These are phyloP conservation scores for Polygonum maritimum DNA, from an alignment of 148 eudicot genomes.

Conservation along the genomic window DNA sequence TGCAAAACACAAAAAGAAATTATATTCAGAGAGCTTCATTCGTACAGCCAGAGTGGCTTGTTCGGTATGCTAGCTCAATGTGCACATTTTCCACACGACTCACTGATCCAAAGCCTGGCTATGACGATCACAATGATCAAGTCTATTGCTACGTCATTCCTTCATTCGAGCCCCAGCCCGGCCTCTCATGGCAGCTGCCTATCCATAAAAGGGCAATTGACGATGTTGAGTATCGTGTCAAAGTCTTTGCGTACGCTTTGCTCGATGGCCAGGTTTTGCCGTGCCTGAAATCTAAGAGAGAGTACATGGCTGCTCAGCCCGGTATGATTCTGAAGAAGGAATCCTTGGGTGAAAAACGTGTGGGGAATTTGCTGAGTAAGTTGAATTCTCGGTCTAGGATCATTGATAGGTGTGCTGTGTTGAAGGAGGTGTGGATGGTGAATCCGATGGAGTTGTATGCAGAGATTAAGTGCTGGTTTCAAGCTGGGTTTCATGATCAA, in stretches of 20 bases:
- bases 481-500: slow-evolving; percentile 27
- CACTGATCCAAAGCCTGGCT: slow-evolving; percentile 50
- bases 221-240: slow-evolving; percentile 37
- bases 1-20: slow-evolving; percentile 49
- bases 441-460: slow-evolving; percentile 38
- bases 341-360: slow-evolving; percentile 52
- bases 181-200: slow-evolving; percentile 53
- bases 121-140: slow-evolving; percentile 48
- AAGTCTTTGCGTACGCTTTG: slow-evolving; percentile 59
- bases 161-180: slow-evolving; percentile 43
- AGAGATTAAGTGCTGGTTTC: slow-evolving; percentile 72
- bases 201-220: slow-evolving; percentile 38
- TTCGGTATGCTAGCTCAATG: slow-evolving; percentile 44
- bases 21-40: slow-evolving; percentile 73
- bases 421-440: slow-evolving; percentile 46
- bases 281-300: slow-evolving; percentile 44
- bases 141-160: slow-evolving; percentile 53
- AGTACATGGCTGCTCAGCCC: slow-evolving; percentile 49
- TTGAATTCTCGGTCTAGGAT: slow-evolving; percentile 33
- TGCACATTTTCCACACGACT: slow-evolving; percentile 61
- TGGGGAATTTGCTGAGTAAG: slow-evolving; percentile 56
- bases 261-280: slow-evolving; percentile 80
- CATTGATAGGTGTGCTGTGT: slow-evolving; percentile 45
- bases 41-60: slow-evolving; percentile 72
- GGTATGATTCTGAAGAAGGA: slow-evolving; percentile 61